Base-by-base conservation (phyloP, 208 protist genomes). In the Trypanosoma congolense region DNA sequence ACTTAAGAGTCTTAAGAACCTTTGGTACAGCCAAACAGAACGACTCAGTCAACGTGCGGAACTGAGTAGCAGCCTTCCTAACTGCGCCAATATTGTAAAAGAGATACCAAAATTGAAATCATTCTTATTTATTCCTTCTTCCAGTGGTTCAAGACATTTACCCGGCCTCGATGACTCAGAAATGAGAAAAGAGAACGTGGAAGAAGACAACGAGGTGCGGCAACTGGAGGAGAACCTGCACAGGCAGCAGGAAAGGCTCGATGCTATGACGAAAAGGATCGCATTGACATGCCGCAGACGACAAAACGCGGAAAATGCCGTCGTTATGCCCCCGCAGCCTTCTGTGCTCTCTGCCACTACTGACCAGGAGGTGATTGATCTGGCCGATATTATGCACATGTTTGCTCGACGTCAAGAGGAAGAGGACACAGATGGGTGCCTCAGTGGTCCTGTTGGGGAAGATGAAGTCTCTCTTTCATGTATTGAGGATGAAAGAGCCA, bases 331-430 rank as follows among this genome's bases (percentile, higher is more conserved):
- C 0, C 62, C 75, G 10, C 41, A 56, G 18, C 79, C 83, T 4
- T 62, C 63, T n/a, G 83, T 91, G 2, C 71, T 75, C 22, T 29
- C 62, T 25, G 77, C 69, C 0, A 58, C 58, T 3, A 79, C 44
- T 3, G 85, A 92, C 33, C 71, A 65, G 0, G 80, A 89, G 43
- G 57, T 88, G 5, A 68, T 77, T 43, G 73, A 87, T 56, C 47
- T 73, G 26, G 83, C 83, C 8, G 43, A 70, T 44, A 57, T 77
- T 5, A 78, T 75, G 0, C 71, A 84, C 48, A 67, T 74, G 24
- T 84, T 87, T 44, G 65, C 73, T 3, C 18, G 14, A 4, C 21
- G 25, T 12, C 2, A 26, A 30, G 3, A 31, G 2, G 43, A 51
- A 8, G 25, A 44, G 18, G 43, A 24, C 6, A 30, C 16, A 14